phyloP scores from a whole-genome alignment of 352 stramenopile genomes.

The Pythium vanterpoolii region DNA sequence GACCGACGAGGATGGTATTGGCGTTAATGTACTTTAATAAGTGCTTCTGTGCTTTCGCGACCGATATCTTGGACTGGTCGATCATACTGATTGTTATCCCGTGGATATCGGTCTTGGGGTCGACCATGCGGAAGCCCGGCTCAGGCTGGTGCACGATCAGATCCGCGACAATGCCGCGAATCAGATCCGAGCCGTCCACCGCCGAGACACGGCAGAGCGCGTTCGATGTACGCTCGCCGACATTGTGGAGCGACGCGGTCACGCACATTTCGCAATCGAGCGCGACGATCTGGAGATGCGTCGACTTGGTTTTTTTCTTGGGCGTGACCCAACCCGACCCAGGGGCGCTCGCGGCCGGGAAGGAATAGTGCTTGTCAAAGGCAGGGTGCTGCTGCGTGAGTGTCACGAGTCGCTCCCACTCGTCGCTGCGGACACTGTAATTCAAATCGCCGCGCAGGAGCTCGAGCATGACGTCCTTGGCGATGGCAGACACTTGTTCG shows the following conservation, averaged over 20 bases:
- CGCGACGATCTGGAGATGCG: slow-evolving; percentile 65
- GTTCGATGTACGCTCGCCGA: slow-evolving; percentile 37
- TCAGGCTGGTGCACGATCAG: slow-evolving; percentile 84
- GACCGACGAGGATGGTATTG: slow-evolving; percentile 82
- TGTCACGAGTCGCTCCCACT: slow-evolving; percentile 71
- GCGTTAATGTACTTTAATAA: slow-evolving; percentile 81
- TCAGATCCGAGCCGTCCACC: slow-evolving; percentile 74
- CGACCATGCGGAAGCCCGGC: slow-evolving; percentile 47
- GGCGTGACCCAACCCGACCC: slow-evolving; percentile 56
- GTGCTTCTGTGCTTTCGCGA: slow-evolving; percentile 72
- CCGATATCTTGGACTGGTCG: slow-evolving; percentile 64
- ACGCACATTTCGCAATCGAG: slow-evolving; percentile 89
- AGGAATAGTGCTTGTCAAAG: slow-evolving; percentile 60
- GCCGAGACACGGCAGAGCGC: slow-evolving; percentile 79
- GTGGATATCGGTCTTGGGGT: slow-evolving; percentile 85
- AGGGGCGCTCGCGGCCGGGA: slow-evolving; percentile 36
- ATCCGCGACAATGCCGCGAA: slow-evolving; percentile 67
- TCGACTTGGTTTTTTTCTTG: slow-evolving; percentile 56
- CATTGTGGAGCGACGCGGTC: slow-evolving; percentile 28
- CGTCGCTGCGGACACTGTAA: slow-evolving; percentile 48
- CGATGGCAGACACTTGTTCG: slow-evolving; percentile 49
- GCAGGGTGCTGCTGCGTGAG: slow-evolving; percentile 55
- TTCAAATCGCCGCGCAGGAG: slow-evolving; percentile 50
- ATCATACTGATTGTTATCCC: slow-evolving; percentile 76
- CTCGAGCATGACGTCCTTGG: slow-evolving; percentile 70